A percentile compares a stretch with the other conserved stretches of the same genome.
phyloP scores from a whole-genome alignment of 805 yeast species.

The Metschnikowia shivogae region DNA sequence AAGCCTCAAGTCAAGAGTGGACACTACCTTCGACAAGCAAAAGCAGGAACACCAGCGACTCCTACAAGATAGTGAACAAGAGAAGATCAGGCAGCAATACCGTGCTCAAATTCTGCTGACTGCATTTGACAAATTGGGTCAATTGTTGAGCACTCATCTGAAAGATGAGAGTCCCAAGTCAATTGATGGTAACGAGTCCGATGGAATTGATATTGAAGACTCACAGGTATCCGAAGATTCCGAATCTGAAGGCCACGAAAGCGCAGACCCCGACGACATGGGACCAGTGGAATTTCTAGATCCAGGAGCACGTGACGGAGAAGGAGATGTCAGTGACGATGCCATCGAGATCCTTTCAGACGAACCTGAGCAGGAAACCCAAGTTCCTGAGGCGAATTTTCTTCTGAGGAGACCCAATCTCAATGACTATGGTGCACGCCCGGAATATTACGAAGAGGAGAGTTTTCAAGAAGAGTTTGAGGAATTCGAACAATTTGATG shows the following conservation, averaged over 20 bases:
- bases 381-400: not conserved
- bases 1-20: conserved; percentile 13
- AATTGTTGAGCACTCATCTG: conserved; percentile 2
- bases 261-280: too few relatives aligned
- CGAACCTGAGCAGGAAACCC: conserved; percentile 1
- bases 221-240: not conserved
- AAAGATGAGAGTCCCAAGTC: too few relatives aligned
- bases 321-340: conserved; percentile 8
- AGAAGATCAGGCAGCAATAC: conserved; percentile 20
- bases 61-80: conserved; percentile 10
- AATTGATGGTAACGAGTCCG: not conserved
- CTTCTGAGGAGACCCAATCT: not conserved
- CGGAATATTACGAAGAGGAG: not conserved
- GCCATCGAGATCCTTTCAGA: conserved; percentile 12
- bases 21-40: conserved; percentile 10
- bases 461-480: not conserved
- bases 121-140: conserved; percentile 23
- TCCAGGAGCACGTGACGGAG: not conserved
- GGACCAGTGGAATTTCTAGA: too few relatives aligned
- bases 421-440: not conserved
- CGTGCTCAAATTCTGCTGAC: conserved; percentile 24
- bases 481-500: not conserved
- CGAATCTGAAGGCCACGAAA: not conserved
- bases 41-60: conserved; percentile 10
- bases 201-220: not conserved